Percentiles rank a stretch among this genome's conserved stretches.
These are phyloP conservation scores for Botrytis squamosa DNA, from an alignment of 2,329 filamentous ascomycete species.

Conservation along the genomic window DNA sequence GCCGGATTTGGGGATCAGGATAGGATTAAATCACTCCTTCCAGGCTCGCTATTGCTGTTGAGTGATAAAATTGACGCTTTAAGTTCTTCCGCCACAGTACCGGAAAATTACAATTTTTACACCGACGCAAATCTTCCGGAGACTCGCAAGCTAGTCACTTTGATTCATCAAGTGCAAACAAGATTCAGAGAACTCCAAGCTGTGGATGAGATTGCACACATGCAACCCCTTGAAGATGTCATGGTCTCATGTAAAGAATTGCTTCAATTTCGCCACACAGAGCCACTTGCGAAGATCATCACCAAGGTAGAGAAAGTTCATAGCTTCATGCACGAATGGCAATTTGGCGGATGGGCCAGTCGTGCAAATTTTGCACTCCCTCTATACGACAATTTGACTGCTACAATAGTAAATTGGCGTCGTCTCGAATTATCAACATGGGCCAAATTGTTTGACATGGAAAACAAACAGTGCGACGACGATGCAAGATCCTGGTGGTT, in stretches of 20 bases:
- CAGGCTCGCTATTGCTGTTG: slow-evolving; percentile 64
- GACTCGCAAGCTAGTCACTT: slow-evolving; percentile 66
- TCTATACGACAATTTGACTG: slow-evolving; percentile 76
- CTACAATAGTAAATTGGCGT: slow-evolving; percentile 82
- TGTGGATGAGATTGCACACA: slow-evolving; percentile 66
- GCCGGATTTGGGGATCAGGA: slow-evolving; percentile 34
- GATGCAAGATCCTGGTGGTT: slow-evolving; percentile 95
- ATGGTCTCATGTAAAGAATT: slow-evolving; percentile 71
- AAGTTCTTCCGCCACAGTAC: slow-evolving; percentile 40
- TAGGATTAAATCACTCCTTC: slow-evolving; percentile 57
- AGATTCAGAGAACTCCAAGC: slow-evolving; percentile 71
- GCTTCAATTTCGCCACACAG: slow-evolving; percentile 71
- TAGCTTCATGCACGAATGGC: slow-evolving; percentile 86
- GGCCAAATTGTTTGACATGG: slow-evolving; percentile 83
- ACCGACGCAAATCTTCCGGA: slow-evolving; percentile 75
- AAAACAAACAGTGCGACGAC: slow-evolving; percentile 70
- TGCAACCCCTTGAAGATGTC: slow-evolving; percentile 77
- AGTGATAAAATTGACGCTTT: slow-evolving; percentile 58
- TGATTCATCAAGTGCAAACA: slow-evolving; percentile 67
- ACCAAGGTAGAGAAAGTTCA: slow-evolving; percentile 87
- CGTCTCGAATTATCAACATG: slow-evolving; percentile 89
- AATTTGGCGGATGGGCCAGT: slow-evolving; percentile 81
- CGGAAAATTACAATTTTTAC: slow-evolving; percentile 80
- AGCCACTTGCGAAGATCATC: slow-evolving; percentile 83
- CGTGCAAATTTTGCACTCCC: slow-evolving; percentile 67